Evolutionary conservation across 106 monocot species (phyloP), one percentile per base, ranked within the genome.

Genomic region (Hemerocallis citrina): DNA sequence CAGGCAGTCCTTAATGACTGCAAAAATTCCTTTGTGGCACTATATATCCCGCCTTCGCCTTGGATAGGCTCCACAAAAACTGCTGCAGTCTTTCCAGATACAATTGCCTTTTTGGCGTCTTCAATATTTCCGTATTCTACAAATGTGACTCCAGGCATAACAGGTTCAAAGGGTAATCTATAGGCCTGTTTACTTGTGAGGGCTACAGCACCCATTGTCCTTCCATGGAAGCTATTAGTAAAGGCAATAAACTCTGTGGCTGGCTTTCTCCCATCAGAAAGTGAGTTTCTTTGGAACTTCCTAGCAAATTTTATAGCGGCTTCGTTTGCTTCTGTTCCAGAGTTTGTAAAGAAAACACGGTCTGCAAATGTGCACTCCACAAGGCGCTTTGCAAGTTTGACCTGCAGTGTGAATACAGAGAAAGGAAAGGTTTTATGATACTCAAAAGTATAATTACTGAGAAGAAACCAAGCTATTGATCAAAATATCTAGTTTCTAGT

Each of bases 251-350:
- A 91, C 41, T 96, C 86, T 29, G 83, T 70, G 17, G 86, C 79
- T 55, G 75, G 52, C 14, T 71, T 50, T 20, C 63, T 52, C n/a
- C 63, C 55, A 52, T 72, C 43, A 6, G 65, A 52, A 44, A 62
- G 48, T 22, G 48, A 60, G 35, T 61, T 45, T 66, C 72, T 81
- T 34, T 96, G 96, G 46, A 72, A 96, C 58, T 96, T 96, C 38
- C 96, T 64, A 7, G 96, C 44, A 76, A 96, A 96, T 52, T 96
- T 96, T 51, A 96, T 96, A 8, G 96, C 87, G 39, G 96, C 96
- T 56, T 96, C 96, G 62, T 96, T 96, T 52, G 96, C 91, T 87
- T 96, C 96, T 25, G 96, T 96, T 60, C 96, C 96, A 30, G 90
- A 81, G 64, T 96, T 96, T 24, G 96, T 62, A 47, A 96, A 87